Base-by-base conservation (phyloP, 257 asterid species). In the Mitragyna speciosa region DNA sequence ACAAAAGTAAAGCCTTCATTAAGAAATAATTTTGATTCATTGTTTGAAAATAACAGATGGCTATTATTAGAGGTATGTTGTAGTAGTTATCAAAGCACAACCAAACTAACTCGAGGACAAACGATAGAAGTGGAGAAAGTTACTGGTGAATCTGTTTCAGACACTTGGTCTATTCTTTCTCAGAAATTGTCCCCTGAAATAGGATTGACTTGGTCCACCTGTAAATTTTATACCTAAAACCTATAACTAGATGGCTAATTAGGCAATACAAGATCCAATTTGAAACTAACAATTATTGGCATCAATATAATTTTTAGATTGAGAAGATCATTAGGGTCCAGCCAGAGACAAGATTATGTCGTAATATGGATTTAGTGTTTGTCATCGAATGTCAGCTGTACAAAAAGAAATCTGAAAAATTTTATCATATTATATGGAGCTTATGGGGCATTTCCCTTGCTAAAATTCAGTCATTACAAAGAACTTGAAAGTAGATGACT, bases 51-150 rank as follows among this genome's bases (percentile, higher is more conserved):
- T 17, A 24, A 48, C 33, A 70, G 73, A 81, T 36, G 43, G 56
- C n/a, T 65, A 66, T 81, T 75, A 76, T 81, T 82, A 82, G 83
- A 86, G 84, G 87, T 65, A 59, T 78, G 70, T 43, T 74, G 67
- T 48, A 77, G 67, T 56, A 69, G 73, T 72, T 52, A 59, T 70
- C 52, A 74, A 75, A 51, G 69, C 65, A 63, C 72, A 72, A 77
- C 74, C 73, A 61, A 30, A 83, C 39, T 33, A 78, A 79, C 67
- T 47, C 67, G 87, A 75, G 88, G 86, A 75, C 69, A 78, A 28
- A 71, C 88, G 85, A 54, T 72, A 87, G 80, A 84, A 15, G 65
- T 84, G 90, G 88, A 76, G 79, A 75, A 61, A 26, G 0, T 76
- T 68, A 33, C 36, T 81, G 80, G 73, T 72, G 56, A 17, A 30